Conservation (phyloP, 495 filamentous ascomycete genomes). For the Astrothelium macrocarpum region DNA sequence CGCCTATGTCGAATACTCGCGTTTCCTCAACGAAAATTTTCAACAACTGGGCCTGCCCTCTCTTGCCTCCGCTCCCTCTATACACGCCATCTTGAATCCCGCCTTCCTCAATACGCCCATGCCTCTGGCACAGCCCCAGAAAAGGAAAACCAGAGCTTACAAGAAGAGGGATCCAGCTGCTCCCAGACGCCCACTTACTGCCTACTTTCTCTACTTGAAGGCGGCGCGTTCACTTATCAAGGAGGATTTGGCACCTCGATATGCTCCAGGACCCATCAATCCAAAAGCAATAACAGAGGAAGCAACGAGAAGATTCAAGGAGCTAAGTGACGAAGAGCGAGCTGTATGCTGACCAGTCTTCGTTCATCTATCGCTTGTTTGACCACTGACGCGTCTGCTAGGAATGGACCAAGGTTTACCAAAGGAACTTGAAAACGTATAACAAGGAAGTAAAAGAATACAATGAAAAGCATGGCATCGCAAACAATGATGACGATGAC, state of each 20-base stretch:
- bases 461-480: constrained; percentile 5
- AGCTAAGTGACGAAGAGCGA: constrained; percentile 64
- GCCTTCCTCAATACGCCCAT: too few species aligned
- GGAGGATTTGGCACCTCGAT: constrained; percentile 56
- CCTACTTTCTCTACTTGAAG: constrained; percentile 90
- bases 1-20: constrained; percentile 23
- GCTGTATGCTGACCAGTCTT: constrained; percentile 42
- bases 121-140: too few species aligned
- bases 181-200: constrained; percentile 85
- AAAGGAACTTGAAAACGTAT: constrained; percentile 16
- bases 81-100: too few species aligned
- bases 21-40: not conserved
- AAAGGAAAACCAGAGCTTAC: constrained; percentile 53
- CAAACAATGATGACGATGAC: constrained; percentile 1
- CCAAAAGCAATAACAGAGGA: constrained; percentile 76
- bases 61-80: too few species aligned
- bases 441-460: constrained; percentile 8
- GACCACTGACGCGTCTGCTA: constrained; percentile 8
- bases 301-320: constrained; percentile 70
- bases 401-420: constrained; percentile 10
- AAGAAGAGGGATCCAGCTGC: constrained; percentile 80
- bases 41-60: constrained; percentile 33
- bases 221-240: constrained; percentile 68
- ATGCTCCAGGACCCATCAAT: constrained; percentile 35
- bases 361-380: not conserved